These are phyloP conservation scores for Fusarium brachygibbosum DNA, from an alignment of 2,329 filamentous ascomycete genomes.

Conservation along the genomic window DNA sequence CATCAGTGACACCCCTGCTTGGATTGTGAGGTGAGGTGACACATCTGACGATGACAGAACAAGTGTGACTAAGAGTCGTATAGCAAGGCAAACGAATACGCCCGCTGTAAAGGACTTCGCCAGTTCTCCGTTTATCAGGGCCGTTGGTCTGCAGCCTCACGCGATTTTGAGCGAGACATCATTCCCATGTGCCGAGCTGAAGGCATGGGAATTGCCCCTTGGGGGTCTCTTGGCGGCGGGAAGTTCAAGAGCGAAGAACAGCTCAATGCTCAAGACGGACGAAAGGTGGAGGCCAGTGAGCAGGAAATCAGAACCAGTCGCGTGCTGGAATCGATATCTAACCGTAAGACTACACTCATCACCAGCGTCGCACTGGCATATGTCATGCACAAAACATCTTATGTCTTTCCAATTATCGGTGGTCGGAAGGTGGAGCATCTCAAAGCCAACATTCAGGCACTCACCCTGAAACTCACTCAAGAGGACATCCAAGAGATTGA, in stretches of 20 bases:
- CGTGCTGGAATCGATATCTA: conserved; percentile 64
- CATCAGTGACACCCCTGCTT: conserved; percentile 77
- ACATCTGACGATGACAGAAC: neutral
- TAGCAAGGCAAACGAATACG: conserved; percentile 76
- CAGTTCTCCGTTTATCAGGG: conserved; percentile 71
- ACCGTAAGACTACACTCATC: conserved; percentile 58
- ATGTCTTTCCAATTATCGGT: conserved; percentile 81
- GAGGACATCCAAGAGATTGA: conserved; percentile 78
- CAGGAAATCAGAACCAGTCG: conserved; percentile 65
- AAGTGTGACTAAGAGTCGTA: conserved; percentile 17
- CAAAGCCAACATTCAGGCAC: conserved; percentile 76
- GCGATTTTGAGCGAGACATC: conserved; percentile 60
- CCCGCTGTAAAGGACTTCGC: conserved; percentile 76
- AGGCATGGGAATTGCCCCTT: conserved; percentile 69
- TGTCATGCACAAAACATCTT: conserved; percentile 77
- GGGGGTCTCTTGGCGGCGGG: conserved; percentile 68
- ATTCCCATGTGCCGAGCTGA: conserved; percentile 60
- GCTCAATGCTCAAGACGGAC: conserved; percentile 54
- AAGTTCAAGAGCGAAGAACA: conserved; percentile 59
- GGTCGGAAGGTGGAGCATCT: conserved; percentile 78
- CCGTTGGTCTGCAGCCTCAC: conserved; percentile 56
- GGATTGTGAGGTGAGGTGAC: conserved; percentile 66
- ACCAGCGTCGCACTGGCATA: conserved; percentile 76
- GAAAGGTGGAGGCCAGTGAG: conserved; percentile 59
- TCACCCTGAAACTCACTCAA: conserved; percentile 69